Percentiles rank a stretch among this genome's conserved stretches.
Conservation (phyloP, 768 basidiomycete genomes). For the Asterophora parasitica region DNA sequence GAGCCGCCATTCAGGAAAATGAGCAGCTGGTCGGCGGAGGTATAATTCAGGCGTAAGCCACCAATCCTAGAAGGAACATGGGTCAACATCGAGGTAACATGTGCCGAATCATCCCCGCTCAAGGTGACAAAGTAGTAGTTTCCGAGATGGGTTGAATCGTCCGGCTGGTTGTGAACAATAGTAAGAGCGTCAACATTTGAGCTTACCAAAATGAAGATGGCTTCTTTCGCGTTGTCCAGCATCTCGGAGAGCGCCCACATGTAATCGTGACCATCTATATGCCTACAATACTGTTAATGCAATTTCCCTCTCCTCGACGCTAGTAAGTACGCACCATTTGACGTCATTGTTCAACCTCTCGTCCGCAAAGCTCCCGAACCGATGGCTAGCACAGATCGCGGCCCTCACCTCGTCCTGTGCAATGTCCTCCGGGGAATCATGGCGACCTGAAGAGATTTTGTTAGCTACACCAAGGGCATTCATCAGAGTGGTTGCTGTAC, state of each 20-base stretch:
- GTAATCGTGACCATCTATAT: conserved; percentile 94
- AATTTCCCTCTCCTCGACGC: background rate
- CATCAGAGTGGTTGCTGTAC: conserved; percentile 18
- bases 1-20: conserved; percentile 83
- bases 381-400: conserved; percentile 72
- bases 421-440: conserved; percentile 73
- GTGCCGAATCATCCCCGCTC: too few species aligned
- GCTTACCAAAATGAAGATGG: conserved; percentile 80
- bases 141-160: too few species aligned
- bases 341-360: conserved; percentile 65
- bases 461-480: background rate
- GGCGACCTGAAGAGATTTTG: conserved; percentile 41
- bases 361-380: conserved; percentile 81
- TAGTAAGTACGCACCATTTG: conserved; percentile 59
- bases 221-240: conserved; percentile 75
- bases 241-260: conserved; percentile 93
- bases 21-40: conserved; percentile 85
- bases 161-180: background rate
- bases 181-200: background rate
- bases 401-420: conserved; percentile 65
- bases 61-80: conserved; percentile 54
- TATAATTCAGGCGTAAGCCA: conserved; percentile 96
- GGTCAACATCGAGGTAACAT: background rate
- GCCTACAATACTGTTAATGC: conserved; percentile 36
- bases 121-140: too few species aligned